A percentile compares a stretch with the other conserved stretches of the same genome.
phyloP scores from a whole-genome alignment of 768 basidiomycete species.

The Ramaria rubella region DNA sequence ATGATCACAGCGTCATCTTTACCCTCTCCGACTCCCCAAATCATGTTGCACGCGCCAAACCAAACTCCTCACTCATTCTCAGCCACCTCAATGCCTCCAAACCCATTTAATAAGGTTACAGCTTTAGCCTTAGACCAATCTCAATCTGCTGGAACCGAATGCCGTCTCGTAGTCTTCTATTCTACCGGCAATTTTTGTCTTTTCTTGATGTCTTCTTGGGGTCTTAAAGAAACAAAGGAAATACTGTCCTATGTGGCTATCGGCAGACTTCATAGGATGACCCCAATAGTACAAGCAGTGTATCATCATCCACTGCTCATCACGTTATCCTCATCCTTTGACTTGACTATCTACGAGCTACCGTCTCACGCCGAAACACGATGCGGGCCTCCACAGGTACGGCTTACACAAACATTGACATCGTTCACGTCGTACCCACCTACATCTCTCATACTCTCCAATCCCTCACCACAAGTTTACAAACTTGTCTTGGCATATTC shows the following conservation, averaged over 20 bases:
- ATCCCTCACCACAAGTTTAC: slow-evolving; percentile 50
- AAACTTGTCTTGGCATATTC: slow-evolving; percentile 72
- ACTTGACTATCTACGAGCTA: slow-evolving; percentile 67
- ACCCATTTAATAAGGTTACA: slow-evolving; percentile 41
- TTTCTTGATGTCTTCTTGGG: slow-evolving; percentile 45
- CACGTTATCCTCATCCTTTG: slow-evolving; percentile 60
- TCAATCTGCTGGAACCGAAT: slow-evolving; percentile 35
- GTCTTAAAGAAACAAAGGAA: slow-evolving; percentile 35
- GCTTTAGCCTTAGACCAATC: slow-evolving; percentile 73
- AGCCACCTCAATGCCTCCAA: slow-evolving; percentile 34
- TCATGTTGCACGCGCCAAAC: slow-evolving; percentile 33
- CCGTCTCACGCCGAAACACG: slow-evolving; percentile 32
- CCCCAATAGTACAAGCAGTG: slow-evolving; percentile 54
- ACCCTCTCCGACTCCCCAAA: slow-evolving; percentile 24
- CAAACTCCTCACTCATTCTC: slow-evolving; percentile 34
- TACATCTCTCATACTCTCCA: slow-evolving; percentile 70
- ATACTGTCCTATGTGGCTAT: slow-evolving; percentile 43
- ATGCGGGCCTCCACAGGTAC: slow-evolving; percentile 39
- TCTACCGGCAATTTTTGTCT: slow-evolving; percentile 64
- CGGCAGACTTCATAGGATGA: slow-evolving; percentile 30
- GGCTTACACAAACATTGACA: slow-evolving; percentile 49
- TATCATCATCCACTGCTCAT: slow-evolving; percentile 77
- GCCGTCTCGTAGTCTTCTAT: slow-evolving; percentile 52
- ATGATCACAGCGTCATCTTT: slow-evolving; percentile 51
- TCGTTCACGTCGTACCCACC: slow-evolving; percentile 79